A percentile compares a stretch with the other conserved stretches of the same genome.
Conservation (phyloP, 2,329 filamentous ascomycete species). For the Trichothecium roseum region DNA sequence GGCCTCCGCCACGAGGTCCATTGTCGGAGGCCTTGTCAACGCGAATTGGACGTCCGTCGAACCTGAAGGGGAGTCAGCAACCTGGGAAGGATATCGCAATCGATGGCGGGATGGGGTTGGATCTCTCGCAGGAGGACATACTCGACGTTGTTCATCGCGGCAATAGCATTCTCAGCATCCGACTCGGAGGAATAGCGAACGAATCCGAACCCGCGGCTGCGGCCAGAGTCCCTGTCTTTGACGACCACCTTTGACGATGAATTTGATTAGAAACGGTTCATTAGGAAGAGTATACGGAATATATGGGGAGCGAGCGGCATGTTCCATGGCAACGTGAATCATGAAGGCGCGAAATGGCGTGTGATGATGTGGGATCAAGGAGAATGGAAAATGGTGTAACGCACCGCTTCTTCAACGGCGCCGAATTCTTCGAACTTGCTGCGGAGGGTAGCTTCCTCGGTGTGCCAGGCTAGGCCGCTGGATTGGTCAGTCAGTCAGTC, state of each 20-base stretch:
- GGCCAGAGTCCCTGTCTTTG: constrained; percentile 92
- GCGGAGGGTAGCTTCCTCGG: constrained; percentile 76
- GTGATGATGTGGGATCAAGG: constrained; percentile 6
- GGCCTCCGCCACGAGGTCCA: constrained; percentile 49
- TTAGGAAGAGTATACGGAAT: not conserved
- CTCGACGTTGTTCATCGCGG: constrained; percentile 81
- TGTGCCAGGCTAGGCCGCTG: constrained; percentile 97
- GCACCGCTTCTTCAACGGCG: constrained; percentile 85
- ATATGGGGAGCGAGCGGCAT: not conserved
- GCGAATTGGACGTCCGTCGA: constrained; percentile 88
- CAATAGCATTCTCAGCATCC: constrained; percentile 69
- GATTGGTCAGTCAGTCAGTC: not conserved
- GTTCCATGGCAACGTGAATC: not conserved
- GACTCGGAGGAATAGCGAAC: constrained; percentile 74
- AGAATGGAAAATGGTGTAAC: constrained; percentile 26
- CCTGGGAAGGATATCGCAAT: constrained; percentile 1
- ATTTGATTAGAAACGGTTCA: constrained; percentile 8
- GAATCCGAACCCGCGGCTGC: constrained; percentile 95
- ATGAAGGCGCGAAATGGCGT: not conserved
- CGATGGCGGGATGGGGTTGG: not conserved
- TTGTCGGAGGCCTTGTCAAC: constrained; percentile 92
- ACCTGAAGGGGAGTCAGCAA: constrained; percentile 38
- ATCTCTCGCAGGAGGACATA: constrained; percentile 33
- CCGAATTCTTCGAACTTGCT: constrained; percentile 91
- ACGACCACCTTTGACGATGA: constrained; percentile 66